A percentile compares a stretch with the other conserved stretches of the same genome.
These are phyloP conservation scores for Apophysomyces trapeziformis DNA, from an alignment of 371 early-diverging fungal genomes.

Conservation along the genomic window DNA sequence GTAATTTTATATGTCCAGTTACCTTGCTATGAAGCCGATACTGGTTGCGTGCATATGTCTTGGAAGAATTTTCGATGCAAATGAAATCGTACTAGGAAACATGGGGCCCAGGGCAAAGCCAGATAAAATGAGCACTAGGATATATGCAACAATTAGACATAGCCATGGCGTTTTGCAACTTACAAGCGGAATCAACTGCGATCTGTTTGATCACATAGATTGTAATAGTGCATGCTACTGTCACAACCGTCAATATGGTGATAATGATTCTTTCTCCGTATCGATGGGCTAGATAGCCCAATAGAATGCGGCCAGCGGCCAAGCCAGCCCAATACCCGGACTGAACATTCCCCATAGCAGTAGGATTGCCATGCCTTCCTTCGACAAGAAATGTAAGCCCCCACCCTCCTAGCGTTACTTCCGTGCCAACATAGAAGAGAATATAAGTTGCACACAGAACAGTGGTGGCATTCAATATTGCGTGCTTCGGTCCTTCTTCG, in stretches of 20 bases:
- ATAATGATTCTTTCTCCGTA: conserved; percentile 42
- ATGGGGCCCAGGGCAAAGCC: conserved; percentile 41
- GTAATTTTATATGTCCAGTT: conserved; percentile 5
- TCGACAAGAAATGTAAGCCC: conserved; percentile 37
- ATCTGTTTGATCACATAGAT: conserved; percentile 22
- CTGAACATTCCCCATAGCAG: conserved; percentile 26
- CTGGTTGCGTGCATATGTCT: conserved; percentile 37
- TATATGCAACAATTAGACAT: neutral
- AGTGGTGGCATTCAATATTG: conserved; percentile 32
- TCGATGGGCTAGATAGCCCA: conserved; percentile 31
- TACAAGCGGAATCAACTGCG: conserved; percentile 26
- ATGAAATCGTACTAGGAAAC: conserved; percentile 41
- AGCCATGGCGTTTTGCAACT: neutral
- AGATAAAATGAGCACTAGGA: conserved; percentile 22
- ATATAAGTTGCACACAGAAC: conserved; percentile 34
- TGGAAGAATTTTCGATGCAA: conserved; percentile 38
- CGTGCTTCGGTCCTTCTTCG: conserved; percentile 20
- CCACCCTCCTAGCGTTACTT: conserved; percentile 46
- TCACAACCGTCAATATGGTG: conserved; percentile 27
- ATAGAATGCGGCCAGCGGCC: conserved; percentile 34
- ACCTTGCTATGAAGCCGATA: conserved; percentile 43
- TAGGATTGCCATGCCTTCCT: conserved; percentile 29
- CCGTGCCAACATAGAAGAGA: conserved; percentile 40
- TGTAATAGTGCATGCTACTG: conserved; percentile 16
- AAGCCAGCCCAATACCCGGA: conserved; percentile 44